phyloP scores from a whole-genome alignment of 2,329 filamentous ascomycete species.

The Penicillium expansum region DNA sequence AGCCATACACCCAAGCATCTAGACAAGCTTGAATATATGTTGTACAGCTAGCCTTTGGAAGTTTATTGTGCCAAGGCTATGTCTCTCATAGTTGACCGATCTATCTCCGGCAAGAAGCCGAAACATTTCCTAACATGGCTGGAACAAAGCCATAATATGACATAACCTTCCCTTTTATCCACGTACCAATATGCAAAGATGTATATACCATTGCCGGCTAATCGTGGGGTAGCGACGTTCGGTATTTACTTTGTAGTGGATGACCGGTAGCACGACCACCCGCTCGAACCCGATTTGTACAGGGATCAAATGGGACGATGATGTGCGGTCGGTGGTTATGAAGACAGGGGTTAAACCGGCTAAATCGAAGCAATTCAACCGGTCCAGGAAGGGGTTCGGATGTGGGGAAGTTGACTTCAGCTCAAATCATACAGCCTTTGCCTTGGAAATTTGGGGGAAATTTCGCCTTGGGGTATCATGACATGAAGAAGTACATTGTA shows the following conservation, averaged over 20 bases:
- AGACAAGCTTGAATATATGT: not conserved
- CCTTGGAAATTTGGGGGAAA: too few relatives aligned
- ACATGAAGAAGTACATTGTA: not conserved
- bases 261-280: not conserved
- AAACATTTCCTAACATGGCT: not conserved
- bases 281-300: not conserved
- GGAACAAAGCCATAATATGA: too few relatives aligned
- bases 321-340: not conserved
- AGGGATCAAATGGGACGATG: not conserved
- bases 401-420: not conserved
- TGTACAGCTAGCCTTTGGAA: not conserved
- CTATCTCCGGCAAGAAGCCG: conserved; percentile 2
- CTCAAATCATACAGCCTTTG: not conserved
- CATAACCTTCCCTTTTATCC: not conserved
- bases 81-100: not conserved
- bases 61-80: not conserved
- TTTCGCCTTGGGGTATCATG: not conserved
- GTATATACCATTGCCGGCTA: not conserved
- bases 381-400: not conserved
- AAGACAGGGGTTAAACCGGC: not conserved
- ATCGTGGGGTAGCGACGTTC: not conserved
- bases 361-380: conserved; percentile 6
- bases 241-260: not conserved
- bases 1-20: not conserved
- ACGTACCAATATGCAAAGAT: not conserved